These are phyloP conservation scores for Moringa oleifera DNA, from an alignment of 345 rosid genomes.

Conservation along the genomic window DNA sequence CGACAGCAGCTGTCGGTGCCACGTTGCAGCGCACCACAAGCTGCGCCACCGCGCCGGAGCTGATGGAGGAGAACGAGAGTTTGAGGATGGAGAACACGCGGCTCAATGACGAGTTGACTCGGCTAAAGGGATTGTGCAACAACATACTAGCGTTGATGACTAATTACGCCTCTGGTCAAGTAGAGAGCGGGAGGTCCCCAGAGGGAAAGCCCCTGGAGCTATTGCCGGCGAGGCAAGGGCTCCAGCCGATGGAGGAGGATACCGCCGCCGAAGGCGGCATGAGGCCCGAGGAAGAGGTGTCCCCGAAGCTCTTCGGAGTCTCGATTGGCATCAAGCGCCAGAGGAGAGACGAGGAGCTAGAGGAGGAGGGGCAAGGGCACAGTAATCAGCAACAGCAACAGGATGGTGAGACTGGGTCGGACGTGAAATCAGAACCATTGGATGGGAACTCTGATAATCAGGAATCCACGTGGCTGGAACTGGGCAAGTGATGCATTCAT, in stretches of 20 bases:
- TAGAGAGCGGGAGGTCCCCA: conserved; percentile 24
- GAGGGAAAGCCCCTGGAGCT: conserved; percentile 47
- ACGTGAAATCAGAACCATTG: conserved; percentile 58
- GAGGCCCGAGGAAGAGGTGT: conserved; percentile 25
- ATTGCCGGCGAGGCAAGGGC: conserved; percentile 30
- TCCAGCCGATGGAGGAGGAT: conserved; percentile 11
- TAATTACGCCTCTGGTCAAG: conserved; percentile 42
- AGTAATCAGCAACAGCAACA: conserved; percentile 18
- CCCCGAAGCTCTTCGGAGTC: conserved; percentile 79
- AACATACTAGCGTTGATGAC: conserved; percentile 60
- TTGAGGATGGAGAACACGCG: conserved; percentile 63
- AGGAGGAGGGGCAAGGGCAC: conserved; percentile 20
- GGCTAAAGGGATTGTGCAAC: conserved; percentile 57
- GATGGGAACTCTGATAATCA: conserved; percentile 38
- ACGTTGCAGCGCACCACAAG: conserved; percentile 40
- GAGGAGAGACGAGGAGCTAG: conserved; percentile 44
- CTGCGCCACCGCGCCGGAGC: conserved; percentile 67
- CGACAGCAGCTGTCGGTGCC: conserved; percentile 8
- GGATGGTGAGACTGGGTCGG: conserved; percentile 25
- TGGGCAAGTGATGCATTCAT: conserved; percentile 32
- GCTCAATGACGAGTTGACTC: conserved; percentile 63
- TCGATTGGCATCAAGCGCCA: conserved; percentile 70
- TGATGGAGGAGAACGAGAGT: conserved; percentile 76
- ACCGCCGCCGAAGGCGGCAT: conserved; percentile 14
- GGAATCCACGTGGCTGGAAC: conserved; percentile 59